phyloP scores from a whole-genome alignment of 2,329 filamentous ascomycete species.

The Tolypocladium endophyticum region DNA sequence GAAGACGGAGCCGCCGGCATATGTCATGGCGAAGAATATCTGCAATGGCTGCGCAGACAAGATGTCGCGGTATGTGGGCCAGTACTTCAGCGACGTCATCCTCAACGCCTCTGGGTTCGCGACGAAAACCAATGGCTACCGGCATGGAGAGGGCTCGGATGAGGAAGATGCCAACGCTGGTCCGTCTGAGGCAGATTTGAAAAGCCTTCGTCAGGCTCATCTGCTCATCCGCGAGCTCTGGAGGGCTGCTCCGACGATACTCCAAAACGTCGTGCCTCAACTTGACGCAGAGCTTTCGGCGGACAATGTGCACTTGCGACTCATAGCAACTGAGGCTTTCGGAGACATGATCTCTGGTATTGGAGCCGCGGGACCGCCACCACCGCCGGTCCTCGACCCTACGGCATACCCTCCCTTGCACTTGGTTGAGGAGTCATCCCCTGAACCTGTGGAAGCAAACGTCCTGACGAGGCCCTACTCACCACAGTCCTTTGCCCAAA shows the following conservation, averaged over 20 bases:
- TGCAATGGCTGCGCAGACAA: constrained; percentile 85
- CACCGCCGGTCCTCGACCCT: constrained; percentile 62
- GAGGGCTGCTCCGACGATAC: constrained; percentile 78
- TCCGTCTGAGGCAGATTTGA: constrained; percentile 72
- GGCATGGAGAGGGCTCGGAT: constrained; percentile 51
- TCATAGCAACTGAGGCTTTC: constrained; percentile 84
- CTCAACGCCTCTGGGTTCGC: constrained; percentile 66
- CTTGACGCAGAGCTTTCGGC: constrained; percentile 85
- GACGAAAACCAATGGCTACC: constrained; percentile 44
- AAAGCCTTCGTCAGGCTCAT: constrained; percentile 84
- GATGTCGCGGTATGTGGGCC: constrained; percentile 88
- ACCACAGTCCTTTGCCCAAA: constrained; percentile 79
- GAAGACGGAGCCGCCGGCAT: constrained; percentile 83
- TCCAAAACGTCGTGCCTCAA: constrained; percentile 89
- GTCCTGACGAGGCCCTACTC: constrained; percentile 75
- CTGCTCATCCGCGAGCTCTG: constrained; percentile 83
- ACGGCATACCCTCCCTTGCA: constrained; percentile 73
- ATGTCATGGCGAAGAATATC: constrained; percentile 91
- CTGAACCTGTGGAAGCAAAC: constrained; percentile 38
- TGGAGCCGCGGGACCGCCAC: constrained; percentile 77
- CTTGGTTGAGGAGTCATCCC: constrained; percentile 42
- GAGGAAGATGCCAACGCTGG: constrained; percentile 50
- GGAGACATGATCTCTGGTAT: constrained; percentile 93
- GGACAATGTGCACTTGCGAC: constrained; percentile 76
- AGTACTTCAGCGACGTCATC: constrained; percentile 96